Conservation (phyloP, 805 yeast species). For the Kodamaea leandrae region DNA sequence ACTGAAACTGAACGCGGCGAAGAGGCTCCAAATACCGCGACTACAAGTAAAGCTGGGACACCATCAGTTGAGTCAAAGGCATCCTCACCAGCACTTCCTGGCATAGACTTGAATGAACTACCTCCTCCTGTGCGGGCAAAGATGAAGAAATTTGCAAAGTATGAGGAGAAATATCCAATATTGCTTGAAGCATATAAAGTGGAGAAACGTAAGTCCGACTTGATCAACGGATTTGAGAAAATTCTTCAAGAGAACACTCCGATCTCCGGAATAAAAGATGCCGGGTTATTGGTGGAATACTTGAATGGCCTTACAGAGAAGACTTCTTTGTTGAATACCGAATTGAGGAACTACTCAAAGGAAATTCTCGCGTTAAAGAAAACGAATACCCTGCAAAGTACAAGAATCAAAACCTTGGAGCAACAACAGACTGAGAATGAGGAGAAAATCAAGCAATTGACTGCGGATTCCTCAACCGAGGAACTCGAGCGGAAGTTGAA, state of each 20-base stretch:
- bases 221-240: constrained; percentile 62
- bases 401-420: constrained; percentile 4
- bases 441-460: not conserved
- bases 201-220: constrained; percentile 66
- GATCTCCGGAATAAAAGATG: constrained; percentile 67
- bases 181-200: constrained; percentile 79
- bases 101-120: constrained; percentile 35
- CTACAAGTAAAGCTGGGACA: constrained; percentile 1
- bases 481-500: not conserved
- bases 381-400: constrained; percentile 3
- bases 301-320: constrained; percentile 61
- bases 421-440: not conserved
- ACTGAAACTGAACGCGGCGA: constrained; percentile 1
- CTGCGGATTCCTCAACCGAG: not conserved
- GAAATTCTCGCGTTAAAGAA: constrained; percentile 19
- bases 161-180: constrained; percentile 87
- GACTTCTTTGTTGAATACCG: constrained; percentile 58
- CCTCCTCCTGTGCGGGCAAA: constrained; percentile 60
- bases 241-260: constrained; percentile 81
- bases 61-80: not conserved
- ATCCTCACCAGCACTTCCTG: constrained; percentile 3
- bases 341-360: constrained; percentile 50
- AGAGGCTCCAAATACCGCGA: constrained; percentile 11
- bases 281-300: constrained; percentile 66
- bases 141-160: constrained; percentile 73